Conservation (phyloP, 345 rosid species). For the Triadica sebifera region DNA sequence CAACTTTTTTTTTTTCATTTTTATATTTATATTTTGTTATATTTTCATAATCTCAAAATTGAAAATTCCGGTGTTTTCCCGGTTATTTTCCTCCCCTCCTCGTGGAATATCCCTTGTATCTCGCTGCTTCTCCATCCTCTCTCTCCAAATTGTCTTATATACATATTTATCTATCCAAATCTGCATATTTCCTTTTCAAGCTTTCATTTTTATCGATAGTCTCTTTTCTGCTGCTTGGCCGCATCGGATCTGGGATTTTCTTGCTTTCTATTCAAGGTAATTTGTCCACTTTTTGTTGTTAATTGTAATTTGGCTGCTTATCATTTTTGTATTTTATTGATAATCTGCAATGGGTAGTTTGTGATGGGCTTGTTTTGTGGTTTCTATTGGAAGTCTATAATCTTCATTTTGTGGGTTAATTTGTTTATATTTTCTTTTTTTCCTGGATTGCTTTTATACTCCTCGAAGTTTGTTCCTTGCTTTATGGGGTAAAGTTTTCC, state of each 20-base stretch:
- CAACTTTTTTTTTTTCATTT: neutral
- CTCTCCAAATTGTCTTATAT: neutral
- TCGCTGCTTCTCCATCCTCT: neutral
- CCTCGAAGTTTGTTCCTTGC: conserved; percentile 11
- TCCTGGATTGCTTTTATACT: neutral
- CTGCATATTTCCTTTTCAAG: neutral
- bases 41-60: neutral
- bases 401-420: neutral
- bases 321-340: neutral
- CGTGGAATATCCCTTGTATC: conserved; percentile 4
- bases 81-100: neutral
- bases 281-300: neutral
- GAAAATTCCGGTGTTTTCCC: neutral
- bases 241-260: conserved; percentile 17
- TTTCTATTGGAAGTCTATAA: neutral
- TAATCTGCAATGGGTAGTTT: neutral
- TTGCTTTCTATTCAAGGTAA: conserved; percentile 14
- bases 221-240: neutral
- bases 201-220: conserved; percentile 2
- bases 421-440: neutral
- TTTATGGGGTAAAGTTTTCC: neutral
- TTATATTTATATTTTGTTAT: neutral
- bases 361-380: neutral
- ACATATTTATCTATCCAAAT: neutral
- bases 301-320: neutral